Conservation (phyloP, 805 yeast species). For the Wickerhamomyces bovis region DNA sequence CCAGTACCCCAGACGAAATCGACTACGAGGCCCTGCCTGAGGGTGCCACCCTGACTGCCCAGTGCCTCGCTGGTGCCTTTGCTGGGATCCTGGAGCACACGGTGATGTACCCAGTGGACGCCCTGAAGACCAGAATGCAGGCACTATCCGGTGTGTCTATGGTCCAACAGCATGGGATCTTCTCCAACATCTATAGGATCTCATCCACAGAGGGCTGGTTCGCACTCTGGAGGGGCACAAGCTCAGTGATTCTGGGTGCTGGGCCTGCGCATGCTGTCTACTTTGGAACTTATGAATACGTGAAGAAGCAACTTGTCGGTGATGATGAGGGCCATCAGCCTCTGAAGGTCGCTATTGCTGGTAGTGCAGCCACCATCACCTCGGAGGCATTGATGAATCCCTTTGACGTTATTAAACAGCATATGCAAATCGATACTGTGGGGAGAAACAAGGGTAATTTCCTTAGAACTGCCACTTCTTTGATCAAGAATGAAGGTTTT, state of each 20-base stretch:
- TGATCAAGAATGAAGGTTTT: conserved; percentile 50
- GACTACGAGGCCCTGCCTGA: conserved; percentile 93
- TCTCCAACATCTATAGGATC: conserved; percentile 64
- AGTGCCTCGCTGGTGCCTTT: conserved; percentile 88
- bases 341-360: conserved; percentile 76
- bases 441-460: conserved; percentile 5
- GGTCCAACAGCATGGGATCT: conserved; percentile 13
- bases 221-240: conserved; percentile 91
- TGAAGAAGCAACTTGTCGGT: conserved; percentile 34
- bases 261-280: conserved; percentile 99
- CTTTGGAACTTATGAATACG: conserved; percentile 82
- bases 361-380: conserved; percentile 87
- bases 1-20: conserved; percentile 36
- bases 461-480: conserved; percentile 11
- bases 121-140: conserved; percentile 93
- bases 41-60: conserved; percentile 74
- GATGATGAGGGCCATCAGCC: conserved; percentile 53
- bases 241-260: conserved; percentile 88
- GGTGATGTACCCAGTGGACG: conserved; percentile 94
- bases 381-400: conserved; percentile 97
- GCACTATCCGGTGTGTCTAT: conserved; percentile 14
- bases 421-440: conserved; percentile 62
- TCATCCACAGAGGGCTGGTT: conserved; percentile 79
- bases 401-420: conserved; percentile 89
- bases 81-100: conserved; percentile 98